Conservation (phyloP, 1,284 basidiomycete species). For the Moesziomyces sp. region DNA sequence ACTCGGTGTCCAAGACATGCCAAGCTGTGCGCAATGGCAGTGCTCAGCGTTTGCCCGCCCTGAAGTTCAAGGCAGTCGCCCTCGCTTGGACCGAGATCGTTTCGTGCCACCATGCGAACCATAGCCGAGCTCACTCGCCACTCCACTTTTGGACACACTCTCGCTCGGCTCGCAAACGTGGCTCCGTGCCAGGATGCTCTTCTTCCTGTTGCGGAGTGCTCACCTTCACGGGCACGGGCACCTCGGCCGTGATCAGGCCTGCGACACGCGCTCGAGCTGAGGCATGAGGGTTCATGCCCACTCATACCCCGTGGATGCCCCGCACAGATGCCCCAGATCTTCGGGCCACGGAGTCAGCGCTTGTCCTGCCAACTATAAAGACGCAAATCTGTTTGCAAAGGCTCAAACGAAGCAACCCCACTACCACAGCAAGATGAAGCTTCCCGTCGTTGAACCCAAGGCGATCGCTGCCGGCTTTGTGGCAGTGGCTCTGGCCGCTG, state of each 20-base stretch:
- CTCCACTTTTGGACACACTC: background rate
- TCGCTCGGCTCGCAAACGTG: background rate
- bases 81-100: background rate
- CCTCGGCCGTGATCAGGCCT: background rate
- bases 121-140: background rate
- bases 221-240: background rate
- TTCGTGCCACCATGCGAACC: background rate
- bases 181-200: background rate
- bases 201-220: background rate
- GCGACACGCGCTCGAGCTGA: background rate
- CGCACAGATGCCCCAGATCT: background rate
- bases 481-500: conserved; percentile 6
- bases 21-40: background rate
- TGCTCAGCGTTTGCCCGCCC: background rate
- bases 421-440: conserved; percentile 52
- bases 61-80: background rate
- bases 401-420: too few species aligned
- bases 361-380: background rate
- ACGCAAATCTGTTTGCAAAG: too few species aligned
- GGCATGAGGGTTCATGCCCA: background rate
- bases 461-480: conserved; percentile 8
- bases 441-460: conserved; percentile 5
- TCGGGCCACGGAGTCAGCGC: background rate
- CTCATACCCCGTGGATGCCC: background rate
- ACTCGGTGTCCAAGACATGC: background rate